These are phyloP conservation scores for Leccinum disarticulatum DNA, from an alignment of 768 basidiomycete genomes.

Conservation along the genomic window DNA sequence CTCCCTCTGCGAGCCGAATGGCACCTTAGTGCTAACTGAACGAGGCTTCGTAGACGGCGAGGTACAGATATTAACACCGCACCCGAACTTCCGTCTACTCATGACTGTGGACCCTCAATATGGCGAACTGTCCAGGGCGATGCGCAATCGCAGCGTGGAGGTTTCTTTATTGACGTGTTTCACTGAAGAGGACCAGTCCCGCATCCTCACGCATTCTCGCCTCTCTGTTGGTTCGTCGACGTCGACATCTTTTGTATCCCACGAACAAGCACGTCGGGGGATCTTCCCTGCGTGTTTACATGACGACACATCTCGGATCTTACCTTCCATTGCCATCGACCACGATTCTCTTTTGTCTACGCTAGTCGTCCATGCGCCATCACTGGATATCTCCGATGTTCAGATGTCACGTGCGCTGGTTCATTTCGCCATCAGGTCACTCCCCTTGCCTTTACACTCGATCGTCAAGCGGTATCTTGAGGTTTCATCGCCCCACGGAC, in stretches of 20 bases:
- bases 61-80: constrained; percentile 75
- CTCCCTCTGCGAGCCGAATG: constrained; percentile 88
- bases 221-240: constrained; percentile 37
- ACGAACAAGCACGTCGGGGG: constrained; percentile 30
- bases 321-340: constrained; percentile 44
- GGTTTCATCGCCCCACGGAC: constrained; percentile 8
- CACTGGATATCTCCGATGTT: constrained; percentile 21
- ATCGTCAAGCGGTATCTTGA: constrained; percentile 26
- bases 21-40: constrained; percentile 83
- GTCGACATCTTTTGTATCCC: constrained; percentile 8
- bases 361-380: constrained; percentile 41
- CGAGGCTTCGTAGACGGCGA: constrained; percentile 78
- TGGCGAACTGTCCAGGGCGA: constrained; percentile 94
- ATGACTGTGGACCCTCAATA: constrained; percentile 91
- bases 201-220: constrained; percentile 48
- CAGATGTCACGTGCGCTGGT: constrained; percentile 23
- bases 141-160: constrained; percentile 97
- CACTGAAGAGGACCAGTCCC: constrained; percentile 45
- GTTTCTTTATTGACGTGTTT: constrained; percentile 49
- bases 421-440: constrained; percentile 28
- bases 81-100: constrained; percentile 87
- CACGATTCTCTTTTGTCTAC: constrained; percentile 49
- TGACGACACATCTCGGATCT: neutral
- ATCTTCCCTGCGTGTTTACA: constrained; percentile 5
- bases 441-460: constrained; percentile 11